Base-by-base conservation (phyloP, 768 basidiomycete species). In the Agrocybe chaxingu region DNA sequence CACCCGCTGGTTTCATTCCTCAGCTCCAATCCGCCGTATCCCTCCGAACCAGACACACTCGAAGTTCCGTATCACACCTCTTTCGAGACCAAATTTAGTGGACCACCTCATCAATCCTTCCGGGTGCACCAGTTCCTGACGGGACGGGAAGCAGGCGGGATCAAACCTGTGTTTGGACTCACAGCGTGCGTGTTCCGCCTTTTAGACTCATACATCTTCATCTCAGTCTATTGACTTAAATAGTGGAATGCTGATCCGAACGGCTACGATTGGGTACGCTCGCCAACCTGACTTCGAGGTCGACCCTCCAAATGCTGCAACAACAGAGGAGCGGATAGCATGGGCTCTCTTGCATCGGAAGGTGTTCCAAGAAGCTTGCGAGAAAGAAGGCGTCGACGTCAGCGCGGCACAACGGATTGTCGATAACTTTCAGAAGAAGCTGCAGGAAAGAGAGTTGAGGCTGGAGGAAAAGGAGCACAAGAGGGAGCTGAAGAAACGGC, bases 101-200 rank as follows among this genome's bases (percentile, higher is more conserved):
- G 73, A 16, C 71, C 74, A 1, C 48, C 58, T 2, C 65, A 60
- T 36, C 69, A 76, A 36, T 63, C 62, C 5, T 70, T 77, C 12
- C 80, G 90, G 18, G 74, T 82, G 55, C 92, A 95, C 66, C 72
- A 76, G 12, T 96, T 96, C 71, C 72, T 93, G 45, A 96, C 92
- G 1, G 93, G 93, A 0, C 72, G 92, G 37, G 92, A 96, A 63
- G 82, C 78, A 2, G 84, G 85, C 10, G 92, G 92, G 0, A 79
- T 91, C 10, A 94, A 92, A 60, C 92, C 92, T n/a, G 81, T 95
- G 0, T 90, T 84, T 57, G 92, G 92, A 7, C 68, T 96, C 7
- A 96, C 92, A 29, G 83, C 92, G 91, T 94, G 63, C 55, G 87
- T 78, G 6, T 8, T 39, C 32, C 24, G n/a, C 9, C 19, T 31